Evolutionary conservation across 2,329 filamentous ascomycete genomes (phyloP).

Genomic region (Xylaria sp.): DNA sequence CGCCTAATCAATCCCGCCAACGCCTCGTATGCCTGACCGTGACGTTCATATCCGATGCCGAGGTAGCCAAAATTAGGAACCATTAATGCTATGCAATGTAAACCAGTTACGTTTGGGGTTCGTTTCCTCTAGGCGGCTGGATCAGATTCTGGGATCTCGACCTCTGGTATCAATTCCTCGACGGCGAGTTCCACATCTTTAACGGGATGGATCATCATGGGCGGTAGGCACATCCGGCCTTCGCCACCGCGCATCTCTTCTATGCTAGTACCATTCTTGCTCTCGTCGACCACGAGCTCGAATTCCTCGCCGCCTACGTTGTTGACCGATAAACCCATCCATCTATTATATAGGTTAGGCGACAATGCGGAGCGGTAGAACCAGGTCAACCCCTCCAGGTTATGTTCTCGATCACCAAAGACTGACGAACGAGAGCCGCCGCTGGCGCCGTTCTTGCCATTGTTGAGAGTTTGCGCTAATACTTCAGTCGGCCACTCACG

Average conservation of each 20-base stretch:
- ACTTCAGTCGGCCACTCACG: conserved; percentile 83
- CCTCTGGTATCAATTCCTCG: conserved; percentile 58
- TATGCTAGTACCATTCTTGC: conserved; percentile 55
- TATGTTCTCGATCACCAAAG: conserved; percentile 86
- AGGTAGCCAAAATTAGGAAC: conserved; percentile 11
- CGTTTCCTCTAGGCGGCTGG: conserved; percentile 46
- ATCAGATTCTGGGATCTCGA: conserved; percentile 56
- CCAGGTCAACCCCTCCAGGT: conserved; percentile 86
- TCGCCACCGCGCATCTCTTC: conserved; percentile 68
- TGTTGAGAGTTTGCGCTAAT: conserved; percentile 80
- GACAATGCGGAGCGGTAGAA: conserved; percentile 89
- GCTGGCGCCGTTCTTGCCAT: conserved; percentile 73
- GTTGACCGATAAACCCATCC: conserved; percentile 82
- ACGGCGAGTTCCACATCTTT: conserved; percentile 75
- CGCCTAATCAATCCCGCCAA: conserved; percentile 19
- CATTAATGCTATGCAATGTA: conserved; percentile 16
- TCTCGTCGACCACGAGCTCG: conserved; percentile 64
- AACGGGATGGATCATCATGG: conserved; percentile 87
- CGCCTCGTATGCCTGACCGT: conserved; percentile 18
- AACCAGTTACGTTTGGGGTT: neutral
- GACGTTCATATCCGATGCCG: conserved; percentile 11
- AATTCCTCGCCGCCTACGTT: conserved; percentile 80
- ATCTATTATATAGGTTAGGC: conserved; percentile 79
- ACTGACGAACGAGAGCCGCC: conserved; percentile 76
- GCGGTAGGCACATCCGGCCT: conserved; percentile 88